Evolutionary conservation across 139 green algal species (phyloP).

Genomic region (Pleodorina starrii): DNA sequence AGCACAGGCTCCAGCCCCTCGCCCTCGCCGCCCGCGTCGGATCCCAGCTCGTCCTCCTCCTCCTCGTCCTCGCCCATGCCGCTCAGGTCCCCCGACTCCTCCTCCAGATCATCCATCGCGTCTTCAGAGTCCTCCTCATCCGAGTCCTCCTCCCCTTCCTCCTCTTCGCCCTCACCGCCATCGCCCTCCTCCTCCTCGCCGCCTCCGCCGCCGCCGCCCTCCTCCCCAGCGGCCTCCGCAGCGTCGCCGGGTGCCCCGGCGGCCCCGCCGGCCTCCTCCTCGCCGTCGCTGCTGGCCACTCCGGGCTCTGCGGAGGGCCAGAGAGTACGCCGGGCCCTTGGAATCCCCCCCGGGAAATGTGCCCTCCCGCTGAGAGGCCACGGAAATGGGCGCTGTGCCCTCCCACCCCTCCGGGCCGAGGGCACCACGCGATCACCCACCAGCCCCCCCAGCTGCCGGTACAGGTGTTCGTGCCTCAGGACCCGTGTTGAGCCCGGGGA

Average conservation of each 20-base stretch:
- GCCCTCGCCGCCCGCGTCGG: constrained; percentile 5
- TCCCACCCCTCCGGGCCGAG: no score
- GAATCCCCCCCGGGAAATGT: no score
- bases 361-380: no score
- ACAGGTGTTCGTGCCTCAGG: no score
- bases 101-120: constrained; percentile 24
- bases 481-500: no score
- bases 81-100: constrained; percentile 10
- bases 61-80: not conserved
- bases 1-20: not conserved
- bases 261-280: not conserved
- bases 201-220: constrained; percentile 44
- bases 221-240: not conserved
- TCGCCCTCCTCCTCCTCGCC: constrained; percentile 63
- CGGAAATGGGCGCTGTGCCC: no score
- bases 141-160: not conserved
- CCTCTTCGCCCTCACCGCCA: not conserved
- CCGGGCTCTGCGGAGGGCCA: not conserved
- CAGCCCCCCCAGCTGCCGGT: no score
- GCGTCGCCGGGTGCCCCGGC: not conserved
- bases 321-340: no score
- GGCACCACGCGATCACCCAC: no score
- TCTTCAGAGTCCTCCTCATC: constrained; percentile 15
- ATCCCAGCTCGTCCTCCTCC: not conserved
- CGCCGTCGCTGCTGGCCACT: not conserved